Base-by-base conservation (phyloP, 306 rosid species). In the Mucuna pruriens region DNA sequence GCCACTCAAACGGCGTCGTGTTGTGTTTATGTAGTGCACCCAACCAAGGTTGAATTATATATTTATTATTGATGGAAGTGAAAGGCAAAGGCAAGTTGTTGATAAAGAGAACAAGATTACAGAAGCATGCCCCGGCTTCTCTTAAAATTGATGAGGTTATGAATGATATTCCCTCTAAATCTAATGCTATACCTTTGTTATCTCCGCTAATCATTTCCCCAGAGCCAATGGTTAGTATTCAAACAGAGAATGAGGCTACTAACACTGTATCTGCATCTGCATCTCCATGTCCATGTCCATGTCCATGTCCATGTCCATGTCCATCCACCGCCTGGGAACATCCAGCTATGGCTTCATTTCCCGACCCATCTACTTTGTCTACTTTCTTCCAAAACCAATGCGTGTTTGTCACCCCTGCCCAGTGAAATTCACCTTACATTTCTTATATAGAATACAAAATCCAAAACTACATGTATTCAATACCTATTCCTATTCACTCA, bases 161-260 rank as follows among this genome's bases (percentile, higher is more conserved):
- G 3, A 1, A 1, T 4, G 38, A 34, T 0, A 39, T 75, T 4
- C 45, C 81, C 11, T 25, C 82, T 58, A 68, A 74, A 78, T 78
- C 89, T 26, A 85, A 45, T 31, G 90, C 97, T 0, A 88, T 94
- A 76, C 98, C 98, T 0, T 82, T 94, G 10, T 77, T 92, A 4
- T 94, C 95, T 1, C 95, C 97, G 0, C 91, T 92, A 2, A 39
- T 82, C n/a, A 31, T 78, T 4, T 88, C 94, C 1, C 95, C 97
- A 8, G 70, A 42, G 1, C 91, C 89, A 9, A 17, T 77, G 29
- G 64, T 33, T 13, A 12, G 13, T 6, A 2, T 38, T 17, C 80
- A 85, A 64, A 44, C 66, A 4, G 81, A 60, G 48, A 74, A 60
- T 40, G 34, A 34, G 33, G n/a, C n/a, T n/a, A n/a, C n/a, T n/a